Base-by-base conservation (phyloP, 1,284 basidiomycete species). In the Fomes fomentarius region DNA sequence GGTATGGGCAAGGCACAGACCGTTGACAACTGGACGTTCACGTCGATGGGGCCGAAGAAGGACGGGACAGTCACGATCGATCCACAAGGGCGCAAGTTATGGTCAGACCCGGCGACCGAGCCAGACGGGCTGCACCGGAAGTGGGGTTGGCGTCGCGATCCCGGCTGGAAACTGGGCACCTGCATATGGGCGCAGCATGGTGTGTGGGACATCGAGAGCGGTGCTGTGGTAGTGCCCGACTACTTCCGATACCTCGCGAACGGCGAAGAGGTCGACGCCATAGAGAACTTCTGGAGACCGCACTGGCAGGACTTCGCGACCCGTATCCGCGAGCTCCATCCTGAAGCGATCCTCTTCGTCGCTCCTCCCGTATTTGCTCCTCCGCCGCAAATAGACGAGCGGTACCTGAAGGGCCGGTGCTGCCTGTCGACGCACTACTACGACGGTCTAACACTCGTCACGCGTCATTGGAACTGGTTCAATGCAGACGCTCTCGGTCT, bases 401-500 rank as follows among this genome's bases (percentile, higher is more conserved):
- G 79, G 2, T 74, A 85, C 40, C 76, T 96, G 14, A 74, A 78
- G 39, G 87, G 88, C 0, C 84, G 96, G 1, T 88, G 83, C 9
- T 92, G 84, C 49, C 89, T 91, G 57, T 89, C 93, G 0, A 81
- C 87, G 0, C 96, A 99, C 72, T 99, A 94, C 70, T 99, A 98
- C 70, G 96, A 99, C 66, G 96, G 96, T 1, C 77, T 98, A 40
- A 92, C 90, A 7, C 79, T 92, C 17, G 75, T 93, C 26, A 92
- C 91, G 31, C 79, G 90, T 28, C 92, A 95, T 63, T 96, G 93
- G 95, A 91, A 95, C 68, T 94, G 91, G 93, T 94, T 96, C 80
- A 98, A 98, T 66, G 96, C 94, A 2, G 96, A 99, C 71, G 93
- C 96, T 0, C 75, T 99, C 0, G 96, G 96, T 1, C 72, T 98